Evolutionary conservation across 495 filamentous ascomycete genomes (phyloP).

Genomic region (Xylaria acuta): DNA sequence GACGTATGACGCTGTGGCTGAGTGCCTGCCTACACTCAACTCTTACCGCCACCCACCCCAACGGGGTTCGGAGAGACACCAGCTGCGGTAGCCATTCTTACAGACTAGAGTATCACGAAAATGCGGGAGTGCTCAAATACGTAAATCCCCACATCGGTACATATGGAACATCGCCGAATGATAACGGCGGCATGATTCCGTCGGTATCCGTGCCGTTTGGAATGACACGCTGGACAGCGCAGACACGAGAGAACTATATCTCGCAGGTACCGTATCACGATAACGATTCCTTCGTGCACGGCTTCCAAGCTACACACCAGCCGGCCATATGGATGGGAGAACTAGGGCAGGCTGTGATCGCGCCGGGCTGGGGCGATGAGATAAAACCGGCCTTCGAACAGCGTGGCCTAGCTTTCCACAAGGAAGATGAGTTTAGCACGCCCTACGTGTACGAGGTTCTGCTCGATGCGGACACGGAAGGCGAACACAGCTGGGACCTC

Average conservation of each 20-base stretch:
- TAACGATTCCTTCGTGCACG: conserved; percentile 37
- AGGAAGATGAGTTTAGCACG: conserved; percentile 39
- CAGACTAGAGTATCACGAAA: conserved; percentile 31
- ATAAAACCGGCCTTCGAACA: conserved; percentile 38
- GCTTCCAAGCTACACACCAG: conserved; percentile 45
- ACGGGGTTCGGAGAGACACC: neutral
- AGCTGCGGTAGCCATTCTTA: too few species aligned
- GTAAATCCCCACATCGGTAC: conserved; percentile 44
- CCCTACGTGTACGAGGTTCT: conserved; percentile 41
- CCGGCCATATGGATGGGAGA: conserved; percentile 47
- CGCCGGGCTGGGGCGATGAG: conserved; percentile 34
- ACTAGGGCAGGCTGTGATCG: conserved; percentile 37
- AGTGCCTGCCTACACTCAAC: conserved; percentile 9
- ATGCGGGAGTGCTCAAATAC: conserved; percentile 38
- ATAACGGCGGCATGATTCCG: conserved; percentile 45
- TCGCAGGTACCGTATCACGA: conserved; percentile 43
- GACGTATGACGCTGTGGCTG: neutral
- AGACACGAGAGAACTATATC: conserved; percentile 44
- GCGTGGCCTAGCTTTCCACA: conserved; percentile 40
- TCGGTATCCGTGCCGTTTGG: conserved; percentile 44
- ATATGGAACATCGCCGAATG: conserved; percentile 35
- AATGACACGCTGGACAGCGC: conserved; percentile 45
- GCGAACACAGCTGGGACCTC: conserved; percentile 36
- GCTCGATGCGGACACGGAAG: conserved; percentile 38
- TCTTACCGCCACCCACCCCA: neutral